A percentile compares a stretch with the other conserved stretches of the same genome.
phyloP scores from a whole-genome alignment of 179 eudicot species.

The Corrigiola litoralis region DNA sequence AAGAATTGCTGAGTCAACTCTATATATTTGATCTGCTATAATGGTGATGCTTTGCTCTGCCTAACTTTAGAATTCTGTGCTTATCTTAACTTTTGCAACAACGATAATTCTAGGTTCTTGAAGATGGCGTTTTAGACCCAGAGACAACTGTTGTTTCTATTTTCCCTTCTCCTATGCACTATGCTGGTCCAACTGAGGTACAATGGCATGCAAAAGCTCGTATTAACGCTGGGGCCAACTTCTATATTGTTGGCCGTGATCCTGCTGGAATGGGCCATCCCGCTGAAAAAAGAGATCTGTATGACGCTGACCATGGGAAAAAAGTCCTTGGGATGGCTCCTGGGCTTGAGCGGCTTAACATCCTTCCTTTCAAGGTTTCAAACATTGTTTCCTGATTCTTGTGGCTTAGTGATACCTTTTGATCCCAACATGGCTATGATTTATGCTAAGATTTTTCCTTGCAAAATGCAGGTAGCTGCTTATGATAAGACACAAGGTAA shows the following conservation, averaged over 20 bases:
- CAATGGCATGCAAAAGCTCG: constrained; percentile 99
- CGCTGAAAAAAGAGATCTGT: constrained; percentile 78
- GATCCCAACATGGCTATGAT: neutral
- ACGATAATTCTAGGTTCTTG: constrained; percentile 56
- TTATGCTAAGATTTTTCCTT: neutral
- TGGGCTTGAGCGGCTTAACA: constrained; percentile 84
- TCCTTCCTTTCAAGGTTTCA: constrained; percentile 83
- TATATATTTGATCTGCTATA: neutral
- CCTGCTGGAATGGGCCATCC: constrained; percentile 99
- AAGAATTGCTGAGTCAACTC: too few species aligned
- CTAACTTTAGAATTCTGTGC: neutral
- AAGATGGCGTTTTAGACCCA: constrained; percentile 76
- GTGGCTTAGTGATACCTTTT: too few species aligned
- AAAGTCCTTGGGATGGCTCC: constrained; percentile 97
- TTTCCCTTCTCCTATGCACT: constrained; percentile 98
- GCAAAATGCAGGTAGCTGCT: constrained; percentile 65
- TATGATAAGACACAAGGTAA: constrained; percentile 76
- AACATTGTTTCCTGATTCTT: neutral
- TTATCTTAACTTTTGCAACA: neutral
- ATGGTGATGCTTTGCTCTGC: neutral
- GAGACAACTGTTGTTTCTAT: constrained; percentile 92
- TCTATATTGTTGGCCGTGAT: constrained; percentile 88
- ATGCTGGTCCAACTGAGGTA: constrained; percentile 97
- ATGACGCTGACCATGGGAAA: constrained; percentile 95
- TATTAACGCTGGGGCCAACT: constrained; percentile 95